These are phyloP conservation scores for Trapa incisa DNA, from an alignment of 345 rosid species.

Conservation along the genomic window DNA sequence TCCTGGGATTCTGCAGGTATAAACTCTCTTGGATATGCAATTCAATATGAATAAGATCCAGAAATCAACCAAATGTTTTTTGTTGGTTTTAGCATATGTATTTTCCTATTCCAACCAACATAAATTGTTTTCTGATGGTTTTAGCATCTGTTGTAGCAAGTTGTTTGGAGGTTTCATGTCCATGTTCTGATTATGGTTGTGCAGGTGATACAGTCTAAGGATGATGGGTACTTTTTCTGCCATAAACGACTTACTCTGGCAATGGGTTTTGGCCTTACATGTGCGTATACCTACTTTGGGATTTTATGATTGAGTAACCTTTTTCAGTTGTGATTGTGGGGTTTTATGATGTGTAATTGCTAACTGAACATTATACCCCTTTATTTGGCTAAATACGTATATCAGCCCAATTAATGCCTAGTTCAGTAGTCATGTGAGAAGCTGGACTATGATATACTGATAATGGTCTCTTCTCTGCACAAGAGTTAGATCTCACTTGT, in stretches of 20 bases:
- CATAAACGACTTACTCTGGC: background rate
- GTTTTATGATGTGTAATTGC: background rate
- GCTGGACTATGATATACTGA: background rate
- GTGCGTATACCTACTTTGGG: background rate
- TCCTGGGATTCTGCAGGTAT: conserved; percentile 2
- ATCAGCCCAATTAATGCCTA: no score
- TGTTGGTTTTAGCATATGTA: no score
- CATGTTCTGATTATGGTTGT: conserved; percentile 14
- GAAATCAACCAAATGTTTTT: no score
- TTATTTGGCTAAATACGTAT: background rate
- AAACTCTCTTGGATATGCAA: background rate
- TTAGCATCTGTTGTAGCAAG: background rate
- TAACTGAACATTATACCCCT: background rate
- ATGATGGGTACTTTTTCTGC: background rate
- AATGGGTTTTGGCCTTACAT: background rate
- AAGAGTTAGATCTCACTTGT: background rate
- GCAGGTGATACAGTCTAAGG: conserved; percentile 26
- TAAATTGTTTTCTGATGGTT: background rate
- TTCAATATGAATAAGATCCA: no score
- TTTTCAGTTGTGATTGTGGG: background rate
- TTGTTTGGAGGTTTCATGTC: background rate
- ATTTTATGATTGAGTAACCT: background rate
- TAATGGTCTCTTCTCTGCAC: background rate
- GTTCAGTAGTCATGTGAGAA: no score
- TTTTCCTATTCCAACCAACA: no score